phyloP scores from a whole-genome alignment of 2,329 filamentous ascomycete genomes.

The Fusarium neocosmosporiellum region DNA sequence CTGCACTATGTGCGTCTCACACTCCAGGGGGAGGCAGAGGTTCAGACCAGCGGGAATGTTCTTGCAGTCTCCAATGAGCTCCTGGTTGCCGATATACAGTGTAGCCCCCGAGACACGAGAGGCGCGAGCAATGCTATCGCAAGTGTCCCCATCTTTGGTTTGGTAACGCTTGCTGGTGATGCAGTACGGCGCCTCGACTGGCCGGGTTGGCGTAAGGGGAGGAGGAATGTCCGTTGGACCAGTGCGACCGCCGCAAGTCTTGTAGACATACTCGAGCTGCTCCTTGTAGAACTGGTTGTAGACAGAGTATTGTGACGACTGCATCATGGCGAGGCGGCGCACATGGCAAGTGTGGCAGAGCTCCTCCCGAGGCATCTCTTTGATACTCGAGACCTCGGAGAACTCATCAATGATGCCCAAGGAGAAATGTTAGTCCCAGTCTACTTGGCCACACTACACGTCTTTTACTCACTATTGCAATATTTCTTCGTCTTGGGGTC shows the following conservation, averaged over 20 bases:
- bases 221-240: background rate
- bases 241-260: constrained; percentile 9
- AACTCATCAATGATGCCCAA: constrained; percentile 31
- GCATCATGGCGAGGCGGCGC: constrained; percentile 38
- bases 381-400: constrained; percentile 1
- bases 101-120: constrained; percentile 19
- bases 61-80: constrained; percentile 16
- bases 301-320: constrained; percentile 35
- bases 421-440: too few relatives aligned
- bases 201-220: background rate
- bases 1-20: background rate
- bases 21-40: constrained; percentile 14
- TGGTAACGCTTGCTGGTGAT: constrained; percentile 7
- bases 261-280: constrained; percentile 14
- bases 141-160: constrained; percentile 27
- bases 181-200: background rate
- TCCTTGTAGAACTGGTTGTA: constrained; percentile 30
- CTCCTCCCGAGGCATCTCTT: constrained; percentile 35
- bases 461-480: constrained; percentile 17
- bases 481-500: constrained; percentile 23
- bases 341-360: constrained; percentile 41
- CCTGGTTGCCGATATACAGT: constrained; percentile 30
- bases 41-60: constrained; percentile 9
- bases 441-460: accelerated
- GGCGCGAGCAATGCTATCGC: constrained; percentile 27